These are phyloP conservation scores for Kluyveromyces lactis DNA, from an alignment of 805 yeast species.

Conservation along the genomic window DNA sequence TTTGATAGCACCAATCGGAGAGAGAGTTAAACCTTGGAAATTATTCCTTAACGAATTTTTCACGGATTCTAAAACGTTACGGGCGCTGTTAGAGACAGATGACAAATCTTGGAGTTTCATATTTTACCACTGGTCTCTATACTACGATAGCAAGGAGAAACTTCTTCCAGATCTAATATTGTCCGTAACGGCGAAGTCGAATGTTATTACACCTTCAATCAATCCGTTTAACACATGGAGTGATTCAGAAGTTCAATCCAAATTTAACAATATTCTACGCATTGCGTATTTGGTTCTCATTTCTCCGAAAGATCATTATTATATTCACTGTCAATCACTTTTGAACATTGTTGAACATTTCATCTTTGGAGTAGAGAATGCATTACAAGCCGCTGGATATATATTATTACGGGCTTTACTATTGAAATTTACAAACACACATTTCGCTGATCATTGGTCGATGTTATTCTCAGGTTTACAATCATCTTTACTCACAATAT, in stretches of 20 bases:
- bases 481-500: constrained; percentile 23
- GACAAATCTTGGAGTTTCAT: constrained; percentile 43
- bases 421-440: constrained; percentile 52
- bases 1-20: constrained; percentile 20
- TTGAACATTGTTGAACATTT: constrained; percentile 37
- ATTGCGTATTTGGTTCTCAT: constrained; percentile 56
- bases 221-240: constrained; percentile 53
- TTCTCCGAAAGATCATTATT: constrained; percentile 49
- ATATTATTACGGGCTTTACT: constrained; percentile 57
- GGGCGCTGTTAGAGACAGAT: constrained; percentile 8
- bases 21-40: constrained; percentile 53
- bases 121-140: constrained; percentile 51
- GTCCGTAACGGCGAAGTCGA: constrained; percentile 31
- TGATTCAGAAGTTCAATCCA: constrained; percentile 53
- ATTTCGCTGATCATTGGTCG: constrained; percentile 65
- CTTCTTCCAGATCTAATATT: constrained; percentile 22
- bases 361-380: constrained; percentile 23
- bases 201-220: constrained; percentile 45
- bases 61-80: constrained; percentile 37
- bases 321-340: constrained; percentile 41
- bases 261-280: constrained; percentile 48
- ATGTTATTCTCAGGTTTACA: constrained; percentile 55
- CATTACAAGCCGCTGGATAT: constrained; percentile 30
- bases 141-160: constrained; percentile 48
- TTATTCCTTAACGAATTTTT: constrained; percentile 53